Percentiles rank a stretch among this genome's conserved stretches.
These are phyloP conservation scores for Penicillium capsulatum DNA, from an alignment of 2,329 filamentous ascomycete genomes.

Conservation along the genomic window DNA sequence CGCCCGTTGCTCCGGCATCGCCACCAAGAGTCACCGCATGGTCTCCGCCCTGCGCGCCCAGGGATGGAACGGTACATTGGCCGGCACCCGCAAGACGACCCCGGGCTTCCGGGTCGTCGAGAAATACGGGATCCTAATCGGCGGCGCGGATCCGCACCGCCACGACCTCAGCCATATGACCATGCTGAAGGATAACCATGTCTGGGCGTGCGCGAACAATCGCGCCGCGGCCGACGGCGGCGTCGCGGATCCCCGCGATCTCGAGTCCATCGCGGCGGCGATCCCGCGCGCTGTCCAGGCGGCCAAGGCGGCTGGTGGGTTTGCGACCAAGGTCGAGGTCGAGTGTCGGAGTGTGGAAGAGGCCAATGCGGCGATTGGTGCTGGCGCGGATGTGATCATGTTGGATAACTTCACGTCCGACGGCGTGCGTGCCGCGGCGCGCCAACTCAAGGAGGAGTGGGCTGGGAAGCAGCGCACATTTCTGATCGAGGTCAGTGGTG, in stretches of 20 bases:
- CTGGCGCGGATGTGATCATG: constrained; percentile 95
- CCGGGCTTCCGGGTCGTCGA: constrained; percentile 93
- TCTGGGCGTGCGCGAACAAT: constrained; percentile 72
- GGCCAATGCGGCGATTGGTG: constrained; percentile 84
- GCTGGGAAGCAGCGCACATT: constrained; percentile 65
- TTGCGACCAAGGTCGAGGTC: constrained; percentile 91
- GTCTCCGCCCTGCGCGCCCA: constrained; percentile 52
- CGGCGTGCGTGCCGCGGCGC: constrained; percentile 70
- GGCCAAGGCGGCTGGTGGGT: constrained; percentile 79
- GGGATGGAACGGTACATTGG: constrained; percentile 79
- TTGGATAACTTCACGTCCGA: constrained; percentile 88
- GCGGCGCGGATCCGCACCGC: constrained; percentile 84
- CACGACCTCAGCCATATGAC: constrained; percentile 93
- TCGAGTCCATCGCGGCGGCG: constrained; percentile 48
- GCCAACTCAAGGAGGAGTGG: constrained; percentile 75
- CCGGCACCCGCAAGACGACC: constrained; percentile 94
- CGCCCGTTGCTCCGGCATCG: constrained; percentile 85
- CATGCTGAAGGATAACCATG: constrained; percentile 99
- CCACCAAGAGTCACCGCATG: constrained; percentile 55
- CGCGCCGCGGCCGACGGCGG: constrained; percentile 21
- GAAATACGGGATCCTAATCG: constrained; percentile 96
- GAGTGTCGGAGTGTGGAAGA: constrained; percentile 86
- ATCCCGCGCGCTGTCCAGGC: constrained; percentile 82
- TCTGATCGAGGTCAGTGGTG: constrained; percentile 87
- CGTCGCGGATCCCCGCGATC: constrained; percentile 10